A percentile compares a stretch with the other conserved stretches of the same genome.
phyloP scores from a whole-genome alignment of 2,329 filamentous ascomycete genomes.

The Dactylellina drechsleri region DNA sequence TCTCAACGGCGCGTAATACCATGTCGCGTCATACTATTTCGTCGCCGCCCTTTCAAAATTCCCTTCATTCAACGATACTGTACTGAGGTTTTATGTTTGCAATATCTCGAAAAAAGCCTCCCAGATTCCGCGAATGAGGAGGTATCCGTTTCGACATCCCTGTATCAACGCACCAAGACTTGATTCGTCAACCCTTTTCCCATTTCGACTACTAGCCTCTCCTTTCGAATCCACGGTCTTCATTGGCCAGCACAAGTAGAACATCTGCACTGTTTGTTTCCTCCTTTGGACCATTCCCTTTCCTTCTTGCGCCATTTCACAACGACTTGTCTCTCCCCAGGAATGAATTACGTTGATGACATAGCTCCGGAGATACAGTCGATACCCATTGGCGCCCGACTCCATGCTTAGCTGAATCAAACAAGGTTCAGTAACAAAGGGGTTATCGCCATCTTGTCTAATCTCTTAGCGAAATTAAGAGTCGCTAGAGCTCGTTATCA shows the following conservation, averaged over 20 bases:
- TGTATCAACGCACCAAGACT: conserved; percentile 9
- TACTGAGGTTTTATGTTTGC: too few relatives aligned
- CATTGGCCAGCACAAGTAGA: conserved; percentile 1
- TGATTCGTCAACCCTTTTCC: conserved; percentile 30
- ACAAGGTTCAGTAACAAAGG: background rate
- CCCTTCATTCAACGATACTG: background rate
- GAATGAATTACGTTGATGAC: conserved; percentile 1
- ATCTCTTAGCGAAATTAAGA: background rate
- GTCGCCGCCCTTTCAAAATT: background rate
- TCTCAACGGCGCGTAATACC: conserved; percentile 3
- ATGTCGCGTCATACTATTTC: background rate
- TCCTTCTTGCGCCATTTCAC: background rate
- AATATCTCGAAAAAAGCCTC: too few relatives aligned
- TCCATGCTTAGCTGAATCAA: background rate
- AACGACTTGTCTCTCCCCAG: background rate
- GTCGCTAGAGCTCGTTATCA: background rate
- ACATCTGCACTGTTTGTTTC: conserved; percentile 24
- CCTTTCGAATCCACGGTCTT: conserved; percentile 18
- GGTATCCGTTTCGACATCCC: conserved; percentile 13
- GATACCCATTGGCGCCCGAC: background rate
- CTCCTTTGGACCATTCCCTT: background rate
- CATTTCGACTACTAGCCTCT: conserved; percentile 7
- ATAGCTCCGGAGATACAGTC: conserved; percentile 6
- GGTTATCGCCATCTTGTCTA: background rate
- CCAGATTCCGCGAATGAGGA: conserved; percentile 16